Evolutionary conservation across 192 early-diverging fungal species (phyloP).

Genomic region (Dissophora globulifera): DNA sequence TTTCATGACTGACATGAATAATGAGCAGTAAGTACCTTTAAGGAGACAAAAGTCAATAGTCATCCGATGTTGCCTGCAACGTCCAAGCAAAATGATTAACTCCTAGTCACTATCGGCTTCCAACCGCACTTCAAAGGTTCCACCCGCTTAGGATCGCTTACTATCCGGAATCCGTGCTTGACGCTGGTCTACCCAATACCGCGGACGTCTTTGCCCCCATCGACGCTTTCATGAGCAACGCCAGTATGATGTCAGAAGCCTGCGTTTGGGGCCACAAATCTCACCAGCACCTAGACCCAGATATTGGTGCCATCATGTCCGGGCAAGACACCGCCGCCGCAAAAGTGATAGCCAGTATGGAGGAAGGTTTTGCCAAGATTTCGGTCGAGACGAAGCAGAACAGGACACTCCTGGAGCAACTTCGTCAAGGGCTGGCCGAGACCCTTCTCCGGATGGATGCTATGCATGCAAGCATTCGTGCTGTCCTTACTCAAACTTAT

Average conservation of each 20-base stretch:
- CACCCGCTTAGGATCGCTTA: neutral
- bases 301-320: neutral
- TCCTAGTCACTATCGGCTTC: neutral
- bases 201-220: neutral
- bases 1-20: conserved; percentile 7
- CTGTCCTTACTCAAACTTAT: conserved; percentile 18
- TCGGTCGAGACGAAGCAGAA: neutral
- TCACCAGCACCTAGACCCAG: no score
- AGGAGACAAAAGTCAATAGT: no score
- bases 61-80: no score
- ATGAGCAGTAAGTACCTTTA: neutral
- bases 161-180: conserved; percentile 6
- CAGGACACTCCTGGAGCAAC: neutral
- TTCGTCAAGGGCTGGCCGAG: neutral
- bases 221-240: neutral
- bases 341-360: neutral
- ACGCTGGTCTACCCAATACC: neutral
- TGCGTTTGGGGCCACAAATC: neutral
- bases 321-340: neutral
- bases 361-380: neutral
- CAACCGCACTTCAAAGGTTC: neutral
- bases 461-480: conserved; percentile 5
- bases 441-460: conserved; percentile 3
- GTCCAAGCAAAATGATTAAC: no score
- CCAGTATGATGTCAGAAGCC: neutral